Evolutionary conservation across 208 protist genomes (phyloP).

Genomic region (Wallacemonas sp.): DNA sequence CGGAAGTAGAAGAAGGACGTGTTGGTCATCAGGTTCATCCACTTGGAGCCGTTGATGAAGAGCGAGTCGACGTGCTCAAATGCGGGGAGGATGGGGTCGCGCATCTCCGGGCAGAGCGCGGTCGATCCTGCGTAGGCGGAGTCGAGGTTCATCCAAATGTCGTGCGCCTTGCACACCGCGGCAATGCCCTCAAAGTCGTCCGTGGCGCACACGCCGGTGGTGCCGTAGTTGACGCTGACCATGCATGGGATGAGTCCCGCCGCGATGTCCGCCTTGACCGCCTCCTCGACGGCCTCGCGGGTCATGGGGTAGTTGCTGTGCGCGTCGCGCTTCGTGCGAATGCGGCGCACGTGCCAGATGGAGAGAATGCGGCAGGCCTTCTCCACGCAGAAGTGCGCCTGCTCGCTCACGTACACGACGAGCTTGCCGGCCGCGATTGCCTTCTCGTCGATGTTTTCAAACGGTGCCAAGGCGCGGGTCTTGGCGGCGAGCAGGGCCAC

Average conservation of each 20-base stretch:
- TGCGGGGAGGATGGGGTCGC: conserved; percentile 29
- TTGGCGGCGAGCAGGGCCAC: conserved; percentile 55
- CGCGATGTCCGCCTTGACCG: conserved; percentile 46
- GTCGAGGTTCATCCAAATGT: conserved; percentile 69
- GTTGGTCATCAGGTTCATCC: conserved; percentile 51
- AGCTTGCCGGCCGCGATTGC: conserved; percentile 28
- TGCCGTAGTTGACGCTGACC: conserved; percentile 52
- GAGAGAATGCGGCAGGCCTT: conserved; percentile 50
- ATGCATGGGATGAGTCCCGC: conserved; percentile 56
- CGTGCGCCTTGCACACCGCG: conserved; percentile 28
- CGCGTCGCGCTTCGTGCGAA: conserved; percentile 25
- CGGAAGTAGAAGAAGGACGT: conserved; percentile 52
- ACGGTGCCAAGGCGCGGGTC: conserved; percentile 30
- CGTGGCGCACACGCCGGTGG: conserved; percentile 54
- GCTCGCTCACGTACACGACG: conserved; percentile 49
- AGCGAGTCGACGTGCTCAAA: conserved; percentile 38
- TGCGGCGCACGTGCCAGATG: conserved; percentile 36
- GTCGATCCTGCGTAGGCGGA: conserved; percentile 59
- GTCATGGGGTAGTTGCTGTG: conserved; percentile 48
- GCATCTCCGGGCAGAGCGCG: conserved; percentile 57
- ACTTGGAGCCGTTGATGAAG: conserved; percentile 71
- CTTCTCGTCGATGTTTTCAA: conserved; percentile 27
- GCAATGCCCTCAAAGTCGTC: conserved; percentile 51
- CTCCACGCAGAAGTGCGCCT: conserved; percentile 57
- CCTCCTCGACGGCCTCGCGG: conserved; percentile 28